Conservation (phyloP, 768 basidiomycete genomes). For the Galerina sulciceps region DNA sequence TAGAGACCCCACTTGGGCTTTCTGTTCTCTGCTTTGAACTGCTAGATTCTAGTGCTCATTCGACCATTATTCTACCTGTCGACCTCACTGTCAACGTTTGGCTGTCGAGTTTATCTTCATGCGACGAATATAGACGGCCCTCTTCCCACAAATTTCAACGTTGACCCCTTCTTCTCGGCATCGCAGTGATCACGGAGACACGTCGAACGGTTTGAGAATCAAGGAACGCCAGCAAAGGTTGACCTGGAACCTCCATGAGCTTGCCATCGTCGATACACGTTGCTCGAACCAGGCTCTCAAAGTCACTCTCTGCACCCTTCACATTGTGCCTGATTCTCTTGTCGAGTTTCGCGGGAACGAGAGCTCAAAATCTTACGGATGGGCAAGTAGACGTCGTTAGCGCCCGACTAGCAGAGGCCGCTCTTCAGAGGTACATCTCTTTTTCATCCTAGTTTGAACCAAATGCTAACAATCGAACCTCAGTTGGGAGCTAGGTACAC, state of each 20-base stretch:
- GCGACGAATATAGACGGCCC: constrained; percentile 5
- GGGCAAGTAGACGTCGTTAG: constrained; percentile 37
- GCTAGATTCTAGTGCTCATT: neutral
- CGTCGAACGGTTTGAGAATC: constrained; percentile 2
- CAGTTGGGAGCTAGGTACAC: constrained; percentile 64
- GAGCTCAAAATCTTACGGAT: constrained; percentile 35
- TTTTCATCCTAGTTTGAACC: neutral
- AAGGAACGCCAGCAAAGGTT: neutral
- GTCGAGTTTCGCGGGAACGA: neutral
- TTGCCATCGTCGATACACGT: neutral
- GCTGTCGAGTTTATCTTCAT: neutral
- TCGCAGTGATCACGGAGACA: constrained; percentile 4
- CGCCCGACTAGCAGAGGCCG: constrained; percentile 38
- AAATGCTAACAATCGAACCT: neutral
- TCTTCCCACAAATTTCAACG: neutral
- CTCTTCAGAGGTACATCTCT: constrained; percentile 36
- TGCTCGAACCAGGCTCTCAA: neutral
- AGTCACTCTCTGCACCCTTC: neutral
- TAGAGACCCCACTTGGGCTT: neutral
- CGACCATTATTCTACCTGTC: neutral
- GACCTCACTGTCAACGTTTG: neutral
- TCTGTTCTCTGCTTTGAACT: neutral
- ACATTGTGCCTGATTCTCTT: constrained; percentile 1
- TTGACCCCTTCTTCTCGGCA: constrained; percentile 1
- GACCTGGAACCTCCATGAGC: neutral